Base-by-base conservation (phyloP, 169 alveolate genomes). In the Cytauxzoon felis region DNA sequence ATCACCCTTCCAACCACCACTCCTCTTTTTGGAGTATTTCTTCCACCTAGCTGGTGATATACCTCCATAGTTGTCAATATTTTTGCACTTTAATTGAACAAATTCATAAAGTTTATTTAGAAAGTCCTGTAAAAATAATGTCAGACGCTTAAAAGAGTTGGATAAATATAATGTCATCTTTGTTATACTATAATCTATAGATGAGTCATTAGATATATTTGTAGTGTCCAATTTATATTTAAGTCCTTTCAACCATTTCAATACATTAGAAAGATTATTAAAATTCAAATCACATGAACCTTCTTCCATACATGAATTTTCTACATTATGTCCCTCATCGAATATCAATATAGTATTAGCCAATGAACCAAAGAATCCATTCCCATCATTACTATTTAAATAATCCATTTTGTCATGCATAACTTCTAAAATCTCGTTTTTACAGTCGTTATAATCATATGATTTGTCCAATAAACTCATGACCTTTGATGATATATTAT, bases 281-380 rank as follows among this genome's bases (percentile, higher is more conserved):
- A 68, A 19, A 30, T 13, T 38, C 7, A 68, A 45, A 50, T 78
- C 89, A 51, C 65, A 82, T 3, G 95, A 91, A 24, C 78, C 91
- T 18, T 90, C 95, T 33, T 90, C 95, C 59, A 82, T 87, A 21
- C 93, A 86, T 32, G 82, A 80, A n/a, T 66, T 65, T 49, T 88
- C 95, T 9, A 93, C 79, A 78, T 95, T 95, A 73, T 95, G 98
- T 19, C 96, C 98, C 58, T 95, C 98, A 73, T 95, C 98, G 47
- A 95, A 90, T 30, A 95, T 87, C 29, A 95, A 62, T 11, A 93
- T 79, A 16, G 92, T 49, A 59, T 93, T 86, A 21, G 81, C 71
- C 42, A 95, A 38, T 43, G 80, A 68, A 8, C 92, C 64, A 32
- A 81, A 78, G 24, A 88, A 78, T 79, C 62, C 82, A 90, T 32